Conservation (phyloP, 306 rosid genomes). For the Cucumis melo region DNA sequence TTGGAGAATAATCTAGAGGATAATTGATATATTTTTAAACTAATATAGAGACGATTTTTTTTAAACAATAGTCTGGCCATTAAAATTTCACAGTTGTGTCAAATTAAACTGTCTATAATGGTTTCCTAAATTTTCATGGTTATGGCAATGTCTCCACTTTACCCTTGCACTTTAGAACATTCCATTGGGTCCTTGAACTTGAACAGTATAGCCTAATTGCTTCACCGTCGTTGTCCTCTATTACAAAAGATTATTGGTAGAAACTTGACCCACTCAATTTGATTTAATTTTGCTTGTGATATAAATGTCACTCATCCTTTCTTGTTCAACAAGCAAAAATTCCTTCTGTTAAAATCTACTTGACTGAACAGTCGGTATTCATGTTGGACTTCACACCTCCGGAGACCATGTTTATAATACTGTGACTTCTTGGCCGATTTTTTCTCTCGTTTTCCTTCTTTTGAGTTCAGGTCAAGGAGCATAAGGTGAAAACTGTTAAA, state of each 20-base stretch:
- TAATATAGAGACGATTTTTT: no score
- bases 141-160: neutral
- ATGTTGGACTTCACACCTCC: neutral
- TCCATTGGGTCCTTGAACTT: neutral
- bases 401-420: neutral
- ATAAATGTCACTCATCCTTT: neutral
- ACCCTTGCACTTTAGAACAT: neutral
- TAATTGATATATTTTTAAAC: neutral
- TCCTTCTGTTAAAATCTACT: neutral
- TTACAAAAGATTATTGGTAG: neutral
- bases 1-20: neutral
- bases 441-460: conserved; percentile 3
- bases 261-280: neutral
- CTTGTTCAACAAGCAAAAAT: neutral
- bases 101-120: no score
- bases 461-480: conserved; percentile 44
- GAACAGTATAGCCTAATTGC: neutral
- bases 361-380: neutral
- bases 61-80: no score
- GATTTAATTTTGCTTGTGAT: neutral
- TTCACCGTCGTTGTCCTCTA: neutral
- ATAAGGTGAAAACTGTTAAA: conserved; percentile 30
- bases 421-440: neutral
- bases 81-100: neutral
- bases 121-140: neutral